Conservation (phyloP, 2,329 filamentous ascomycete genomes). For the Dothistroma septosporum region DNA sequence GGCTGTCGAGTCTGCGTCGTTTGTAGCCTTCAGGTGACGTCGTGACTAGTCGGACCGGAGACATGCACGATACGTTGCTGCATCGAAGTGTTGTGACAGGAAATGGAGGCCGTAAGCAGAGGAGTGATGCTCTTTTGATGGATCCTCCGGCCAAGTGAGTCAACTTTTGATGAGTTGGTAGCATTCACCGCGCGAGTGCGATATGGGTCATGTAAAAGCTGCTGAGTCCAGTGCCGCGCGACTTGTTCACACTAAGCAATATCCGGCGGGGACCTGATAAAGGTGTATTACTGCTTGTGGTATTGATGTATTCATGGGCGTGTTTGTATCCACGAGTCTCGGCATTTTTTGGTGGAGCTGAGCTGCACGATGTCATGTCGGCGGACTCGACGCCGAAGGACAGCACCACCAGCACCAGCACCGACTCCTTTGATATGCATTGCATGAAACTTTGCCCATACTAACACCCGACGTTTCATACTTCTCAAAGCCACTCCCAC, state of each 20-base stretch:
- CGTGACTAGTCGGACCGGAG: conserved; percentile 26
- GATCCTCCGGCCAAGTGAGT: conserved; percentile 16
- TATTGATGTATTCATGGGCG: background rate
- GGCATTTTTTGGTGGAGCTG: background rate
- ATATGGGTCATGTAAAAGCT: background rate
- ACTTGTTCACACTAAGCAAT: background rate
- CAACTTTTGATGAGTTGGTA: conserved; percentile 15
- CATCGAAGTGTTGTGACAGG: conserved; percentile 18
- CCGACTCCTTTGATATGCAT: background rate
- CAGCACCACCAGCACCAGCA: background rate
- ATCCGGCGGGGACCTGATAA: background rate
- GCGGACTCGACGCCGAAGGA: background rate
- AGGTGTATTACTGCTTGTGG: background rate
- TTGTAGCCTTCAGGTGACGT: conserved; percentile 30
- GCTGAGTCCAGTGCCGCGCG: background rate
- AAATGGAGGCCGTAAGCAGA: conserved; percentile 1
- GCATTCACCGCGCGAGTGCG: conserved; percentile 17
- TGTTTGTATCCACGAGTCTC: conserved; percentile 1
- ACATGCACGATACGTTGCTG: conserved; percentile 27
- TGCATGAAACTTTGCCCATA: background rate
- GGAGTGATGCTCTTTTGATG: conserved; percentile 5
- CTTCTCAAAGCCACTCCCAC: background rate
- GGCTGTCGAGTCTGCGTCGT: conserved; percentile 25
- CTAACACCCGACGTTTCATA: background rate
- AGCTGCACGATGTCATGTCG: background rate